phyloP scores from a whole-genome alignment of 768 basidiomycete species.

The Podaxis sp. region DNA sequence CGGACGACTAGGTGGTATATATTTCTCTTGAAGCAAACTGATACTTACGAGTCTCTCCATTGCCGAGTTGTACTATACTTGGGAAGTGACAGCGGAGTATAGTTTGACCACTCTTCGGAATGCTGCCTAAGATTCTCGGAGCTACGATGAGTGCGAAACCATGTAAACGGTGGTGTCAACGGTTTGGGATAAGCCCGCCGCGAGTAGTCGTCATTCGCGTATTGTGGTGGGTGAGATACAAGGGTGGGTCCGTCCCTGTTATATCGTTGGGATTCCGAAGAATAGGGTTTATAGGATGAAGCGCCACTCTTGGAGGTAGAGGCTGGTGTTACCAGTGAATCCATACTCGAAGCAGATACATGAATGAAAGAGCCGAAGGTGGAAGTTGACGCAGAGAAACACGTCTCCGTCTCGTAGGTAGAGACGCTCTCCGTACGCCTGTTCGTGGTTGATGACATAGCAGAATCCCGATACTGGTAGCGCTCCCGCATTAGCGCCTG shows the following conservation, averaged over 20 bases:
- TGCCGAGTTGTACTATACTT: not conserved
- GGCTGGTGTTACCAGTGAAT: conserved; percentile 26
- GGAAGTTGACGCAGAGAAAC: conserved; percentile 21
- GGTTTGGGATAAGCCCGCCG: not conserved
- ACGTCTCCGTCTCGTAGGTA: conserved; percentile 18
- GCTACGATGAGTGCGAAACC: not conserved
- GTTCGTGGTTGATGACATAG: not conserved
- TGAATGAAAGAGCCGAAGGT: conserved; percentile 23
- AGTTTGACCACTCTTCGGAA: not conserved
- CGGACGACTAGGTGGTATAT: not conserved
- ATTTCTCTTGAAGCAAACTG: no score
- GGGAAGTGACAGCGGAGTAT: not conserved
- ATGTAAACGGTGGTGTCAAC: not conserved
- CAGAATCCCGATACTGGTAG: conserved; percentile 16
- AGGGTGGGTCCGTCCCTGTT: not conserved
- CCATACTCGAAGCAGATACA: conserved; percentile 23
- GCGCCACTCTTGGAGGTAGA: conserved; percentile 19
- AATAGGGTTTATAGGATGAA: conserved; percentile 18
- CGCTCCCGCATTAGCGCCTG: conserved; percentile 43
- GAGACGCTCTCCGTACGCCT: not conserved
- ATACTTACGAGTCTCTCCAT: conserved; percentile 4
- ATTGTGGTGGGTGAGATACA: not conserved
- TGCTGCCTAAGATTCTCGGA: conserved; percentile 2
- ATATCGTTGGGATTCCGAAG: conserved; percentile 13
- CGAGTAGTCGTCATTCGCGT: conserved; percentile 2